Conservation (phyloP, 1,139 yeast genomes). For the Yamadazyma friedrichii region DNA sequence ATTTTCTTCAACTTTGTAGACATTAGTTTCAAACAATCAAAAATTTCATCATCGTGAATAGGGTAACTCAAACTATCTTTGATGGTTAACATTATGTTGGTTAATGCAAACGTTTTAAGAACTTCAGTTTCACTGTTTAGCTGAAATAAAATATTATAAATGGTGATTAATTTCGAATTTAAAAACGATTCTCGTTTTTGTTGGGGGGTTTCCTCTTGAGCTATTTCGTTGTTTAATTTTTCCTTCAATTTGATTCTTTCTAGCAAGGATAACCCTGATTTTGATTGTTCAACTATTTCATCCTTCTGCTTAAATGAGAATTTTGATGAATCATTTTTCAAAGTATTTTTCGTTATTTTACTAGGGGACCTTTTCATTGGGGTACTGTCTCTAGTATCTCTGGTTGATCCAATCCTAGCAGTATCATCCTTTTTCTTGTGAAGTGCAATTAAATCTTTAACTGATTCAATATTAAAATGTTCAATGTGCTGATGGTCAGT, state of each 20-base stretch:
- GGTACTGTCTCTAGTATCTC: too few species aligned
- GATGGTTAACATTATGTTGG: conserved; percentile 26
- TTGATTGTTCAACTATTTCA: conserved; percentile 20
- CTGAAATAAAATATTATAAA: conserved; percentile 40
- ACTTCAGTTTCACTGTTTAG: conserved; percentile 15
- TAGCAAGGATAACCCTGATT: conserved; percentile 35
- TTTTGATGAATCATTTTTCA: conserved; percentile 30
- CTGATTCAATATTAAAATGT: conserved; percentile 8
- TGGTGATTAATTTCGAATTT: conserved; percentile 37
- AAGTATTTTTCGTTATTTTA: conserved; percentile 21
- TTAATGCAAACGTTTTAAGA: conserved; percentile 22
- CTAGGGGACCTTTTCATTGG: conserved; percentile 16
- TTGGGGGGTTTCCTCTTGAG: conserved; percentile 27
- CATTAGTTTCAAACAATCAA: conserved; percentile 25
- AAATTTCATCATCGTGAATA: conserved; percentile 29
- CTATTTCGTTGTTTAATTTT: conserved; percentile 17
- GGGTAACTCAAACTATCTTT: conserved; percentile 38
- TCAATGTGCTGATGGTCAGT: conserved; percentile 29
- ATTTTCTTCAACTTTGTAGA: conserved; percentile 17
- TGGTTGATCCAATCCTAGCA: too few species aligned
- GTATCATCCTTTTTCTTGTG: conserved; percentile 2
- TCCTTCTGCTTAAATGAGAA: conserved; percentile 28
- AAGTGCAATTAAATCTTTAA: conserved; percentile 8
- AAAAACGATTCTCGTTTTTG: conserved; percentile 36
- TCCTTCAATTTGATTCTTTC: conserved; percentile 44